Evolutionary conservation across 2,329 filamentous ascomycete species (phyloP).

Genomic region (Emergomyces africanus): DNA sequence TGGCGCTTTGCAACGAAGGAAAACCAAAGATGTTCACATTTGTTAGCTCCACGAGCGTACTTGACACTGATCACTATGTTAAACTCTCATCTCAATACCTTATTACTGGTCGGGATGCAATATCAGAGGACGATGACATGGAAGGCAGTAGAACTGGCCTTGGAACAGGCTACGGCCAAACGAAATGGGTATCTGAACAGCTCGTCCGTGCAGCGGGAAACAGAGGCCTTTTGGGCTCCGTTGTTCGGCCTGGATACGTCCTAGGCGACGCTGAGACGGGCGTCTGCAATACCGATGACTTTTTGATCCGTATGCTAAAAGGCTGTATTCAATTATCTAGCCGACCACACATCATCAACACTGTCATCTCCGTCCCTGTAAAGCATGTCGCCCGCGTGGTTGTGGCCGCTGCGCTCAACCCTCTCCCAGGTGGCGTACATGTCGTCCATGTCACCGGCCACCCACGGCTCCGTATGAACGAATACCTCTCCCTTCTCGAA

Average conservation of each 20-base stretch:
- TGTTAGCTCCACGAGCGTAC: slow-evolving; percentile 66
- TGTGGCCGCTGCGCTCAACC: slow-evolving; percentile 57
- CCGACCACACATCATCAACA: slow-evolving; percentile 68
- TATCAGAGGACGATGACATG: slow-evolving; percentile 67
- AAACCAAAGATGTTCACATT: slow-evolving; percentile 72
- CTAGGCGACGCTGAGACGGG: slow-evolving; percentile 60
- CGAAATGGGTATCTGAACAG: slow-evolving; percentile 68
- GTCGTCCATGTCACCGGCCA: slow-evolving; percentile 72
- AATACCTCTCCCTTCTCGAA: slow-evolving; percentile 59
- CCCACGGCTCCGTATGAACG: slow-evolving; percentile 63
- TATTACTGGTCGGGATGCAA: slow-evolving; percentile 47
- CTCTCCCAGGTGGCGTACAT: slow-evolving; percentile 33
- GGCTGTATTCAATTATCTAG: slow-evolving; percentile 68
- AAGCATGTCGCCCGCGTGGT: slow-evolving; percentile 72
- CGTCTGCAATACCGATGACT: slow-evolving; percentile 73
- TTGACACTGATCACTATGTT: slow-evolving; percentile 74
- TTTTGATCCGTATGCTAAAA: slow-evolving; percentile 74
- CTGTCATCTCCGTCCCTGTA: slow-evolving; percentile 81
- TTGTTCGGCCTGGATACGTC: slow-evolving; percentile 78
- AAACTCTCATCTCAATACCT: slow-evolving; percentile 53
- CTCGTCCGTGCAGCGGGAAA: slow-evolving; percentile 66
- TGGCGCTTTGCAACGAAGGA: slow-evolving; percentile 62
- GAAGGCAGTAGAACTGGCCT: slow-evolving; percentile 63
- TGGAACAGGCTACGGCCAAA: slow-evolving; percentile 79
- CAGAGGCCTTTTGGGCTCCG: slow-evolving; percentile 60